Base-by-base conservation (phyloP, 371 early-diverging fungal genomes). In the Funneliformis caledonium region DNA sequence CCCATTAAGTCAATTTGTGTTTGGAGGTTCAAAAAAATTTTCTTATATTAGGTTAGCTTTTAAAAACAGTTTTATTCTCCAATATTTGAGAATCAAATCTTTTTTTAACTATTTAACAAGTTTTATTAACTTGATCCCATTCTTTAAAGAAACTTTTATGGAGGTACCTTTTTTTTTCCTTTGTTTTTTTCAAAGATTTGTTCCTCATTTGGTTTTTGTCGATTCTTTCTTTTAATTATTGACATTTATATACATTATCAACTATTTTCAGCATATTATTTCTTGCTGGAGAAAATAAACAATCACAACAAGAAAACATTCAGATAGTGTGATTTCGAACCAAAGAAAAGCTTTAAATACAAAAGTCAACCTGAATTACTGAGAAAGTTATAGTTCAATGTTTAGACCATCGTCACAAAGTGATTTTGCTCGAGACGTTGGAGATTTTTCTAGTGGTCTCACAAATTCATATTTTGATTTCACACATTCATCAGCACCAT, bases 231-330 rank as follows among this genome's bases (percentile, higher is more conserved):
- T 7, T 19, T 7, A 19, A 47, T 47, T 26, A 56, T 56, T 56
- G 56, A 56, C 19, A 56, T 56, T 37, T 56, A 56, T 56, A 56
- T 56, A 56, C 19, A 56, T 19, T 52, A 37, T 56, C 19, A 16
- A 56, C 56, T 19, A 16, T 56, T 56, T 56, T 19, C 56, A 70
- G 72, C 72, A 70, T 70, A 47, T 45, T 12, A 42, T 70, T 42
- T 70, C 72, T 70, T 70, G 72, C 72, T n/a, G 72, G 72, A 47
- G 72, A 19, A 70, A 70, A 70, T 45, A 33, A 70, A 22, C 7
- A 31, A 70, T 10, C 11, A 10, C 22, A 33, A 16, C 42, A 33
- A 4, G 42, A 42, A 43, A 45, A 14, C 72, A 45, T 70, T 33
- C 33, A 42, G n/a, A 33, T 42, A 33, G 42, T 45, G 9, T 16